A percentile compares a stretch with the other conserved stretches of the same genome.
Conservation (phyloP, 441 rosid genomes). For the Euphorbia schlechtendalii region DNA sequence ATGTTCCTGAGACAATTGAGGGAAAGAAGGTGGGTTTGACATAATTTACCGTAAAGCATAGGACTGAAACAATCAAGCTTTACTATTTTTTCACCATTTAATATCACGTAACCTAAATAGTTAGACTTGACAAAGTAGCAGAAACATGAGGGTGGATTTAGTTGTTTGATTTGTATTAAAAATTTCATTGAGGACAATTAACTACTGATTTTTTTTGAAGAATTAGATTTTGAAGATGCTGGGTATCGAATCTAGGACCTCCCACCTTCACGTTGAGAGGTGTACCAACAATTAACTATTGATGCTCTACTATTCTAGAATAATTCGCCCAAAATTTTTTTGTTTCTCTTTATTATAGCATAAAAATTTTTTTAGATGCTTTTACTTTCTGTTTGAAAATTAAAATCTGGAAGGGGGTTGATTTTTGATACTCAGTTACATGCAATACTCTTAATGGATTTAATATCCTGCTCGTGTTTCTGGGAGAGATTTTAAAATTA, state of each 20-base stretch:
- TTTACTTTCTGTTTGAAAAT: neutral
- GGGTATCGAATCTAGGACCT: too few species aligned
- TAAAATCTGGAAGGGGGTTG: neutral
- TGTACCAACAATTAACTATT: too few species aligned
- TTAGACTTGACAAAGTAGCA: neutral
- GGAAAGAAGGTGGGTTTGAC: conserved; percentile 37
- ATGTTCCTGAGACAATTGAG: conserved; percentile 40
- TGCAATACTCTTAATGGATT: neutral
- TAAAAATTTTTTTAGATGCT: neutral
- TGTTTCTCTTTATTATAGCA: neutral
- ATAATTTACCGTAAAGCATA: neutral
- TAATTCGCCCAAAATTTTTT: neutral
- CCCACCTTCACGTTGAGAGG: too few species aligned
- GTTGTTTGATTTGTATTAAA: neutral
- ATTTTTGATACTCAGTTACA: neutral
- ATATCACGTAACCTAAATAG: neutral
- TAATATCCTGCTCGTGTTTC: neutral
- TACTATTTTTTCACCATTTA: neutral
- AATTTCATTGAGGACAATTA: too few species aligned
- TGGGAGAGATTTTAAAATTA: neutral
- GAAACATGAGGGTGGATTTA: neutral
- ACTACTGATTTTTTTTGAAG: too few species aligned
- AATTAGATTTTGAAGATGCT: too few species aligned
- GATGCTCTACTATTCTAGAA: neutral
- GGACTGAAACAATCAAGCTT: neutral